Percentiles rank a stretch among this genome's conserved stretches.
Evolutionary conservation across 345 rosid genomes (phyloP).

Genomic region (Syzygium aqueum): DNA sequence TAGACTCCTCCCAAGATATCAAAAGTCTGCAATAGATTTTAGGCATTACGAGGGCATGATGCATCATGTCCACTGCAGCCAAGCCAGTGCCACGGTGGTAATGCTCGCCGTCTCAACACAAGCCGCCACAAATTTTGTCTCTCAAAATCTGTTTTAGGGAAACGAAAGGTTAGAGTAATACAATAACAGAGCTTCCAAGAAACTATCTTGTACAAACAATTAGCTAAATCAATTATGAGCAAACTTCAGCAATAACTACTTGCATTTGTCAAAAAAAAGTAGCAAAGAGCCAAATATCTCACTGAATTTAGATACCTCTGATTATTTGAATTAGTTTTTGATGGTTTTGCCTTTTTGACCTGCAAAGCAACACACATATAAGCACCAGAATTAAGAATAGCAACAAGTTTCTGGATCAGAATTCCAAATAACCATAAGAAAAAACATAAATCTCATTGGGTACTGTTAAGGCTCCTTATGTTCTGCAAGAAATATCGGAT

Average conservation of each 20-base stretch:
- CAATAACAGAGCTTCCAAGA: too few species aligned
- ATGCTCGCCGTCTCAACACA: too few species aligned
- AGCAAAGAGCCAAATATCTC: not conserved
- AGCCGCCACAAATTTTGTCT: not conserved
- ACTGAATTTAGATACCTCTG: slow-evolving; percentile 28
- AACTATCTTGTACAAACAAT: too few species aligned
- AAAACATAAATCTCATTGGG: not conserved
- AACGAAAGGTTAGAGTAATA: too few species aligned
- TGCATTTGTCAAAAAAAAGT: not conserved
- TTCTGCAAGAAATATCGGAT: slow-evolving; percentile 57
- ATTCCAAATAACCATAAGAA: not conserved
- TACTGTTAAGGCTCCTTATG: slow-evolving; percentile 51
- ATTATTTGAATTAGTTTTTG: slow-evolving; percentile 11
- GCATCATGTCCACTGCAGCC: not conserved
- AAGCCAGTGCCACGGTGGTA: too few species aligned
- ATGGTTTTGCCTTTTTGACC: slow-evolving; percentile 49
- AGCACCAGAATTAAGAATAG: not conserved
- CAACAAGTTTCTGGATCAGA: not conserved
- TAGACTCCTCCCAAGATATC: not conserved
- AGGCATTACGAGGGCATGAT: not conserved
- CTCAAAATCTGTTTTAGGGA: not conserved
- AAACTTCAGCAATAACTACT: not conserved
- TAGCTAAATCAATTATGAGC: not conserved
- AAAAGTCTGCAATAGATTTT: not conserved
- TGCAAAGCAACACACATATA: slow-evolving; percentile 10